Base-by-base conservation (phyloP, 345 rosid species). In the Acer saccharum region DNA sequence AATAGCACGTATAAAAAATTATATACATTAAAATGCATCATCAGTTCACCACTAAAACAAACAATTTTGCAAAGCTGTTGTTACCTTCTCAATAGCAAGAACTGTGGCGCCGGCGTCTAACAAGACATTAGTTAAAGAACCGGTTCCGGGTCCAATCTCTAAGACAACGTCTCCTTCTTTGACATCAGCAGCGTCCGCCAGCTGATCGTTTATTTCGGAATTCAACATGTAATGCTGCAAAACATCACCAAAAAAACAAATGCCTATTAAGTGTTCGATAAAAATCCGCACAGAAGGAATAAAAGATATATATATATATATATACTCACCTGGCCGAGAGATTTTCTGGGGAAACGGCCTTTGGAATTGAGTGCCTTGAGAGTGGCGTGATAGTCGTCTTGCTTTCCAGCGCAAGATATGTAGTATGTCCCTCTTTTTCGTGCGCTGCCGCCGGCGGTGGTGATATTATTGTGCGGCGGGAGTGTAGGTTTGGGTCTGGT, bases 111-210 rank as follows among this genome's bases (percentile, higher is more conserved):
- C 97, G 13, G 80, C 79, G 71, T 83, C 78, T 74, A 95, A 25
- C 69, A 93, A 96, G 32, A 88, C 90, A 77, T 91, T 88, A 73
- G 99, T 93, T 65, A 95, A 86, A 70, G 98, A 95, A 68, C 99
- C 99, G 23, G 98, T 93, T 57, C 98, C 99, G 0, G 98, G 96
- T 50, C 99, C 99, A 76, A 95, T 93, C 87, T 93, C 99, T 75
- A 95, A 82, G 67, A 95, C 96, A 63, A 91, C 71, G 68, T 95
- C 96, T 71, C 96, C 98, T 78, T 91, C 93, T 70, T 88, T 78
- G 21, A 93, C 86, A 63, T 84, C 67, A 29, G 94, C 98, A 25
- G 87, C 86, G 54, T 78, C 65, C 6, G 78, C 93, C 44, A 95
- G 89, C 73, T 83, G 84, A 75, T 92, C 88, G 71, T 95, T 95